A percentile compares a stretch with the other conserved stretches of the same genome.
Evolutionary conservation across 2,329 filamentous ascomycete genomes (phyloP).

Genomic region (Tympanopsis confertula): DNA sequence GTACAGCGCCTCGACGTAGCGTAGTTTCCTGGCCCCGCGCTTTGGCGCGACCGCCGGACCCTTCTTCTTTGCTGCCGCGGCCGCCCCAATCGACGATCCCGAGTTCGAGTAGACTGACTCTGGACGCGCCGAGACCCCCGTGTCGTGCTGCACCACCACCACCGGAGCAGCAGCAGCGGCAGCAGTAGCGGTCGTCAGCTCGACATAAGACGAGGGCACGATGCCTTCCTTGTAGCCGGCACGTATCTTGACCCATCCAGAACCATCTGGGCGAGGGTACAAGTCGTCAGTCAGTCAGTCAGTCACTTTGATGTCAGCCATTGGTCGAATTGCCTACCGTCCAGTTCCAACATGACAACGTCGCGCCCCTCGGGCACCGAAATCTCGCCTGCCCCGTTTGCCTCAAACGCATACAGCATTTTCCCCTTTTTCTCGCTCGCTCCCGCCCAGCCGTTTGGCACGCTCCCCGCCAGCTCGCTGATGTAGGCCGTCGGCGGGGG

Average conservation of each 20-base stretch:
- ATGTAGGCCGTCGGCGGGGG: slow-evolving; percentile 78
- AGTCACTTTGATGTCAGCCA: neutral
- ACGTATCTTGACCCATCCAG: slow-evolving; percentile 82
- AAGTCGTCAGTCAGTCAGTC: neutral
- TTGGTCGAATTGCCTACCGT: slow-evolving; percentile 52
- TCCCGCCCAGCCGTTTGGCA: slow-evolving; percentile 26
- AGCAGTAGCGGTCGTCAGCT: slow-evolving; percentile 39
- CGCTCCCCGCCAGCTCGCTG: slow-evolving; percentile 47
- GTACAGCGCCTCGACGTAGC: slow-evolving; percentile 86
- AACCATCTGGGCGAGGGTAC: slow-evolving; percentile 51
- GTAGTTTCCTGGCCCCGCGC: slow-evolving; percentile 82
- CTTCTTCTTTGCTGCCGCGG: slow-evolving; percentile 19
- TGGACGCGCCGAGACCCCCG: slow-evolving; percentile 35
- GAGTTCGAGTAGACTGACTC: slow-evolving; percentile 71
- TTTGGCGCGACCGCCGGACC: slow-evolving; percentile 68
- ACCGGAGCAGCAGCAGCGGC: slow-evolving; percentile 18
- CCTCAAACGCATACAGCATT: slow-evolving; percentile 84
- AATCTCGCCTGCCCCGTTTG: slow-evolving; percentile 69
- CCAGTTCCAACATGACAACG: slow-evolving; percentile 67
- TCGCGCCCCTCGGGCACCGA: slow-evolving; percentile 69
- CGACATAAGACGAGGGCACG: slow-evolving; percentile 78
- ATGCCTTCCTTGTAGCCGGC: slow-evolving; percentile 67
- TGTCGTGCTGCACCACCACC: slow-evolving; percentile 21
- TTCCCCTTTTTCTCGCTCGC: slow-evolving; percentile 58
- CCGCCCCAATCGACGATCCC: slow-evolving; percentile 51